Percentiles rank a stretch among this genome's conserved stretches.
Conservation (phyloP, 2,329 filamentous ascomycete genomes). For the Cercospora sp. region DNA sequence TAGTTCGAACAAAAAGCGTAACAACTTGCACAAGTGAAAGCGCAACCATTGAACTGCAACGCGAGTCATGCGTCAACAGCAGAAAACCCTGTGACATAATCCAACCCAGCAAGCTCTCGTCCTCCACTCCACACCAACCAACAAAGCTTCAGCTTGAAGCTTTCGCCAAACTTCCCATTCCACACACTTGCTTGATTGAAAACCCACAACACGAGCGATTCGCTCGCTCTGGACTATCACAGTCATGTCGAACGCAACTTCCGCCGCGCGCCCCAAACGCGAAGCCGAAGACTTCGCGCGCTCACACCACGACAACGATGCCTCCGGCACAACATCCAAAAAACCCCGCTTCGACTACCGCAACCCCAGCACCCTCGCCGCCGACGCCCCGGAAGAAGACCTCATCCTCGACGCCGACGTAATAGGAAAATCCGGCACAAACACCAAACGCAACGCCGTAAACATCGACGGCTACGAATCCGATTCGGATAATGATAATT, state of each 20-base stretch:
- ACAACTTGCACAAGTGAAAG: background rate
- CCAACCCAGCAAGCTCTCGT: background rate
- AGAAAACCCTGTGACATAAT: background rate
- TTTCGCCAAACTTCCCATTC: background rate
- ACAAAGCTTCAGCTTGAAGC: background rate
- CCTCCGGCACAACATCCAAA: constrained; percentile 73
- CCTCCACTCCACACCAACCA: background rate
- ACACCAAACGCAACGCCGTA: constrained; percentile 87
- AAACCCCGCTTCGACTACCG: constrained; percentile 91
- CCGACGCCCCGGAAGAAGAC: constrained; percentile 70
- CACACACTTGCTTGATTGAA: background rate
- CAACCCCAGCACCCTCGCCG: constrained; percentile 88
- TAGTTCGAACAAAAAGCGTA: background rate
- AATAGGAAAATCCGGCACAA: constrained; percentile 71
- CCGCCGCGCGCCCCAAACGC: constrained; percentile 73
- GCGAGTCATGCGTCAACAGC: background rate
- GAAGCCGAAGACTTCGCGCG: constrained; percentile 79
- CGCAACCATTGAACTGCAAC: background rate
- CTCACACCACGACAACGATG: constrained; percentile 57
- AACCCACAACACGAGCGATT: background rate
- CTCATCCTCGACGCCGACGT: constrained; percentile 86
- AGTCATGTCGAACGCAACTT: constrained; percentile 16
- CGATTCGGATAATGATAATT: constrained; percentile 88
- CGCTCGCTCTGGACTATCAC: too few relatives aligned
- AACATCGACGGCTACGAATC: constrained; percentile 97